These are phyloP conservation scores for Ephemerocybe angulata DNA, from an alignment of 768 basidiomycete species.

Conservation along the genomic window DNA sequence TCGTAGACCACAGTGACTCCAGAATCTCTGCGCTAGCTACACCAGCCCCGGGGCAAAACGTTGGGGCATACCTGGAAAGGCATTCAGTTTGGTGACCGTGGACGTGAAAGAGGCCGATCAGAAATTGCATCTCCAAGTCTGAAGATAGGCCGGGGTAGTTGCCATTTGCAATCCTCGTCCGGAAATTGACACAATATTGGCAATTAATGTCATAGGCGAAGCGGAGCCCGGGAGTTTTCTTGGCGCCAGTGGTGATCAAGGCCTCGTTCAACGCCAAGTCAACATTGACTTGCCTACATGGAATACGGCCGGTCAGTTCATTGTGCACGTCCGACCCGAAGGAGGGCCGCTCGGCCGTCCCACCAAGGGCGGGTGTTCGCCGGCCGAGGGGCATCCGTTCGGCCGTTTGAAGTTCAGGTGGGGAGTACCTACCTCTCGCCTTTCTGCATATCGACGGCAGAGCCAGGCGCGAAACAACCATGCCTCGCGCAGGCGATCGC, in stretches of 20 bases:
- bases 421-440: not conserved
- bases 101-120: constrained; percentile 9
- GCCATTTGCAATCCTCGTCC: constrained; percentile 10
- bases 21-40: constrained; percentile 14
- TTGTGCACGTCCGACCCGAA: too few species aligned
- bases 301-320: too few species aligned
- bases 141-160: not conserved
- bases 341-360: too few species aligned
- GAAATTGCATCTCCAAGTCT: not conserved
- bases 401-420: not conserved
- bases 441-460: not conserved
- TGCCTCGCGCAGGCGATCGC: not conserved
- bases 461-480: not conserved
- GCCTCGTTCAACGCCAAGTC: not conserved
- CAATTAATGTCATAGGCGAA: constrained; percentile 27
- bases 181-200: constrained; percentile 20
- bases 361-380: too few species aligned
- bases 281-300: not conserved
- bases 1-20: constrained; percentile 15
- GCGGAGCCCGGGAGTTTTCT: not conserved
- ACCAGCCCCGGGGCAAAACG: not conserved
- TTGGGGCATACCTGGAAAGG: not conserved
- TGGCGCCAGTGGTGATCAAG: not conserved
- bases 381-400: too few species aligned
- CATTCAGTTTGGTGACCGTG: not conserved